These are phyloP conservation scores for Pyricularia pennisetigena DNA, from an alignment of 2,329 filamentous ascomycete genomes.

Conservation along the genomic window DNA sequence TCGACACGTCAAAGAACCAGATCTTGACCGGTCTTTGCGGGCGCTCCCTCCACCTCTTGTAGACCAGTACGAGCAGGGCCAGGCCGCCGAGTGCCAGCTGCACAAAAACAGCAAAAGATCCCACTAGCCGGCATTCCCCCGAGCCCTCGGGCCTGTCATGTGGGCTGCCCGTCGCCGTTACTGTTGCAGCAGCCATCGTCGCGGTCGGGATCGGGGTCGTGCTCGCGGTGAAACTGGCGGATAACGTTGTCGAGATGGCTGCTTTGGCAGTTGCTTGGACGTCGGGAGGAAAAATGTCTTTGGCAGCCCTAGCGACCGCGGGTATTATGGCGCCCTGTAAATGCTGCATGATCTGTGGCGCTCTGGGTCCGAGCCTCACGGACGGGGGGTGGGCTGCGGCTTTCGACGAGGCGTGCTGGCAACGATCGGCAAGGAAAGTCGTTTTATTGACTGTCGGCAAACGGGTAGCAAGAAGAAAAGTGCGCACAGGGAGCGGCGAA, in stretches of 20 bases:
- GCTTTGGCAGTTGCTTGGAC: slow-evolving; percentile 2
- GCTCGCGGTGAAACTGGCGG: not conserved
- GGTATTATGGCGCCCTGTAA: slow-evolving; percentile 3
- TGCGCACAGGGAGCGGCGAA: not conserved
- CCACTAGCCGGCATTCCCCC: slow-evolving; percentile 79
- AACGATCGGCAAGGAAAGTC: not conserved
- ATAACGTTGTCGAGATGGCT: not conserved
- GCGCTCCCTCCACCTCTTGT: slow-evolving; percentile 84
- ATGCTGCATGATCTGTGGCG: not conserved
- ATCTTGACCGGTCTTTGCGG: slow-evolving; percentile 90
- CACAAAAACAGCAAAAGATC: slow-evolving; percentile 82
- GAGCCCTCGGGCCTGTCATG: slow-evolving; percentile 12
- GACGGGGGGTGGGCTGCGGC: not conserved
- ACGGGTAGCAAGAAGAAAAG: not conserved
- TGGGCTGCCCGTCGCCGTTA: not conserved
- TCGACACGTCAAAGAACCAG: slow-evolving; percentile 96
- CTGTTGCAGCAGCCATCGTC: not conserved
- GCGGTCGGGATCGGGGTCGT: not conserved
- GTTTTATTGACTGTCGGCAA: not conserved
- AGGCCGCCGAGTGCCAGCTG: slow-evolving; percentile 78
- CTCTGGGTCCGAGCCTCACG: not conserved
- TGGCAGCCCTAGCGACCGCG: slow-evolving; percentile 7
- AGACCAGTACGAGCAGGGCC: slow-evolving; percentile 79
- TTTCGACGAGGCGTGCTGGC: not conserved
- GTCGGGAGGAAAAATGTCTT: slow-evolving; percentile 2